Percentiles rank a stretch among this genome's conserved stretches.
Conservation (phyloP, 495 filamentous ascomycete species). For the Pseudevernia furfuracea region DNA sequence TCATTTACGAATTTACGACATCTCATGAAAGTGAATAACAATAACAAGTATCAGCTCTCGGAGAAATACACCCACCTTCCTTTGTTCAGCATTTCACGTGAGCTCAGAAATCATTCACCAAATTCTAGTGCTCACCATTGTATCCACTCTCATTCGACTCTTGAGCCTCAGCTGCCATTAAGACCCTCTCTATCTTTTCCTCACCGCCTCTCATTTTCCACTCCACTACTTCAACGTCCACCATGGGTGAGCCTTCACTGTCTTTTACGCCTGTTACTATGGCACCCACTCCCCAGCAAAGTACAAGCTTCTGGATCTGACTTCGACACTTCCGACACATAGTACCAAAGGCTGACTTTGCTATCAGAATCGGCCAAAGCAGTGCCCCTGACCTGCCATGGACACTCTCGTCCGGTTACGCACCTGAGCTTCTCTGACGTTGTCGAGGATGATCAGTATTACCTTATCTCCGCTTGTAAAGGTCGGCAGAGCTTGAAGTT, state of each 20-base stretch:
- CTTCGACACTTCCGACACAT: not conserved
- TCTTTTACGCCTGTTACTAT: conserved; percentile 4
- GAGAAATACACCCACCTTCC: conserved; percentile 9
- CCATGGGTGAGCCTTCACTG: conserved; percentile 18
- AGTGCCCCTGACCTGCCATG: conserved; percentile 93
- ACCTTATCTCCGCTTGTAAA: conserved; percentile 97
- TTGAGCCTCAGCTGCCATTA: not conserved
- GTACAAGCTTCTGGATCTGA: conserved; percentile 1
- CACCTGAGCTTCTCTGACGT: conserved; percentile 90
- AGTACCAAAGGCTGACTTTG: not conserved
- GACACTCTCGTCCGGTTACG: conserved; percentile 90
- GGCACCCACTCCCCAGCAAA: conserved; percentile 4
- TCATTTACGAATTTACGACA: conserved; percentile 9
- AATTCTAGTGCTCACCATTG: not conserved
- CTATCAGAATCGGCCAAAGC: conserved; percentile 39
- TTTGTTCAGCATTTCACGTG: conserved; percentile 1
- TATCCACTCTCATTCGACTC: not conserved
- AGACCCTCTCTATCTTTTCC: not conserved
- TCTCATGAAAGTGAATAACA: conserved; percentile 13
- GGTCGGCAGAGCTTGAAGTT: conserved; percentile 42
- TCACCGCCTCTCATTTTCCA: conserved; percentile 6
- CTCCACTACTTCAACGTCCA: not conserved
- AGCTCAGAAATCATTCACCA: not conserved
- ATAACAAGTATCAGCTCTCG: conserved; percentile 6
- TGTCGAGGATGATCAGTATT: conserved; percentile 80